Percentiles rank a stretch among this genome's conserved stretches.
Evolutionary conservation across 2,329 filamentous ascomycete species (phyloP).

Genomic region (Curvularia sp.): DNA sequence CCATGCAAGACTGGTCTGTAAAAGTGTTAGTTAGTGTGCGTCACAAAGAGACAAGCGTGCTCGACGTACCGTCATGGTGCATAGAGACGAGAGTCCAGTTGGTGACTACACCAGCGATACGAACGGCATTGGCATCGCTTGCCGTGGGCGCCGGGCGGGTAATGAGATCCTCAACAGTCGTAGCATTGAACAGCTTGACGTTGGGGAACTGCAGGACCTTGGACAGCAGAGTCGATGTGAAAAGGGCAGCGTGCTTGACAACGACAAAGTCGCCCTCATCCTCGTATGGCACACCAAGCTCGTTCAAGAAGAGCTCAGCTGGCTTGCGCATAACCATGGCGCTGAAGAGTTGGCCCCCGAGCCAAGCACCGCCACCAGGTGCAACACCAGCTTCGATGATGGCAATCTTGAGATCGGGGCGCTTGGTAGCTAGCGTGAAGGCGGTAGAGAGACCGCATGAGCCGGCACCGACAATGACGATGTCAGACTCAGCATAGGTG

Average conservation of each 20-base stretch:
- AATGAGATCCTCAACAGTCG: conserved; percentile 89
- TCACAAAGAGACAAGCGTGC: background rate
- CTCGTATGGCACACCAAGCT: conserved; percentile 84
- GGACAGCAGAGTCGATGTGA: conserved; percentile 85
- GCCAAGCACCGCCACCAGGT: conserved; percentile 86
- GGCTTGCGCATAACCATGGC: conserved; percentile 97
- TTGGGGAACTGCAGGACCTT: conserved; percentile 86
- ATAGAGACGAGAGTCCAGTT: conserved; percentile 94
- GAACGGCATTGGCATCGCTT: conserved; percentile 62
- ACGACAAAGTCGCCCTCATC: conserved; percentile 89
- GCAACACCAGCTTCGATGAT: conserved; percentile 88
- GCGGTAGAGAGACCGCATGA: conserved; percentile 86
- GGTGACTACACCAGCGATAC: conserved; percentile 87
- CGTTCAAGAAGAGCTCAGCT: conserved; percentile 81
- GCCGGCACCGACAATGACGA: conserved; percentile 91
- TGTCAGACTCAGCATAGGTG: conserved; percentile 87
- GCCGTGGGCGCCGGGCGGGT: conserved; percentile 66
- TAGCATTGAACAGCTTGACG: conserved; percentile 96
- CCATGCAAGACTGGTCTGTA: conserved; percentile 93
- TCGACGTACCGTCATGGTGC: conserved; percentile 44
- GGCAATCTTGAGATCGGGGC: conserved; percentile 89
- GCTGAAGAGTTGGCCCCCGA: conserved; percentile 91
- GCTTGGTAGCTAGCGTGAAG: conserved; percentile 81
- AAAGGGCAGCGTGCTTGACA: conserved; percentile 91
- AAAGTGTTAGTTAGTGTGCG: conserved; percentile 23